Evolutionary conservation across 2,329 filamentous ascomycete species (phyloP).

Genomic region (Trichophyton schoenleinii): DNA sequence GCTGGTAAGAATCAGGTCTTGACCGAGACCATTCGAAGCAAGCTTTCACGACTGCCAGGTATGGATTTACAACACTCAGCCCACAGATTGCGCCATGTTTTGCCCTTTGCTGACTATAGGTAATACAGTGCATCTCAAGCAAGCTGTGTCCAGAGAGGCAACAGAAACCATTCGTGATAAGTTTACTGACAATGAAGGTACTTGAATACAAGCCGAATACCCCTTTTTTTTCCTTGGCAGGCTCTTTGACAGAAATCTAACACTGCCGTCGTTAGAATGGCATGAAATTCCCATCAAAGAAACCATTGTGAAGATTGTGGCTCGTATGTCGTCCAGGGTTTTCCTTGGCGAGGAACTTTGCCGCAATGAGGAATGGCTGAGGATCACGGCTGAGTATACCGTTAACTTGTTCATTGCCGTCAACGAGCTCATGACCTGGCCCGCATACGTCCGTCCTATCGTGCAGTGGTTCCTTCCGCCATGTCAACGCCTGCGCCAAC

Average conservation of each 20-base stretch:
- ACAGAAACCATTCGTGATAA: slow-evolving; percentile 6
- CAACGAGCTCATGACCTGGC: slow-evolving; percentile 13
- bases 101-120: neutral
- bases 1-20: slow-evolving; percentile 11
- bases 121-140: slow-evolving; percentile 9
- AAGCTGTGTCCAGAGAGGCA: slow-evolving; percentile 11
- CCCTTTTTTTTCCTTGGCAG: neutral
- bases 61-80: neutral
- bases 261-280: slow-evolving; percentile 10
- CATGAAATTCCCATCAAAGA: slow-evolving; percentile 12
- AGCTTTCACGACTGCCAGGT: slow-evolving; percentile 18
- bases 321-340: slow-evolving; percentile 12
- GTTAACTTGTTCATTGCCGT: slow-evolving; percentile 11
- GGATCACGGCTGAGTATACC: slow-evolving; percentile 12
- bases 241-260: neutral
- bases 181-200: slow-evolving; percentile 11
- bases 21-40: slow-evolving; percentile 15
- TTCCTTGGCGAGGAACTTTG: slow-evolving; percentile 14
- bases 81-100: neutral
- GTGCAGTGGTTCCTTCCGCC: slow-evolving; percentile 11
- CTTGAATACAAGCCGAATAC: neutral
- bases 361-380: slow-evolving; percentile 14
- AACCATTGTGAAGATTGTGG: slow-evolving; percentile 13
- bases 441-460: slow-evolving; percentile 5
- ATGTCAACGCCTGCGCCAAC: slow-evolving; percentile 7